Evolutionary conservation across 73 alveolate genomes (phyloP).

Genomic region (Paramecium tetraurelia): DNA sequence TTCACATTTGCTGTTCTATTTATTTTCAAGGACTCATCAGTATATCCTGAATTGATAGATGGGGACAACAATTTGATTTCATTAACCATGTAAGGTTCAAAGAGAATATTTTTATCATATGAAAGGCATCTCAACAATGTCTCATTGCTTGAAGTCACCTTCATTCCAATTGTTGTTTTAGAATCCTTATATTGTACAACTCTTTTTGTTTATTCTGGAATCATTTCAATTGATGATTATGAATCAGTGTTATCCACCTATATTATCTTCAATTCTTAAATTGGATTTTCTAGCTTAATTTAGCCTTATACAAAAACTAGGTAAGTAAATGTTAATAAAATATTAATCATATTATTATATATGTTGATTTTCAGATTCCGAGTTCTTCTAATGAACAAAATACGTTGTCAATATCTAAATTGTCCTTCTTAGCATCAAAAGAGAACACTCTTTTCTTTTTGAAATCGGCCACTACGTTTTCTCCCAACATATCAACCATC

Average conservation of each 20-base stretch:
- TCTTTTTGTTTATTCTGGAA: slow-evolving; percentile 34
- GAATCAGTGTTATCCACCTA: not conserved
- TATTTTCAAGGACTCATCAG: not conserved
- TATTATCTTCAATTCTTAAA: not conserved
- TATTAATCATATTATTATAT: not conserved
- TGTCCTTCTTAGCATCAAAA: slow-evolving; percentile 35
- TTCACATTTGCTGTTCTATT: not conserved
- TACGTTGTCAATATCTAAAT: slow-evolving; percentile 66
- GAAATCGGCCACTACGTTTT: slow-evolving; percentile 67
- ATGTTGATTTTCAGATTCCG: slow-evolving; percentile 59
- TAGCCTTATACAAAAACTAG: not conserved
- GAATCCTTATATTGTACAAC: not conserved
- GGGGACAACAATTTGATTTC: not conserved
- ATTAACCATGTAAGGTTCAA: not conserved
- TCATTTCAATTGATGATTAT: not conserved
- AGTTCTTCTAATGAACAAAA: slow-evolving; percentile 65
- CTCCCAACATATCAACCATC: slow-evolving; percentile 67
- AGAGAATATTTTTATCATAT: not conserved
- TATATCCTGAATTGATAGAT: not conserved
- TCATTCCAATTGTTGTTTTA: not conserved
- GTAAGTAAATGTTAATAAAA: not conserved
- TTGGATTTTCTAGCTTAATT: not conserved
- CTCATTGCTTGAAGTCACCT: not conserved
- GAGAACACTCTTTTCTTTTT: slow-evolving; percentile 60
- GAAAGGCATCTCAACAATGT: not conserved